A percentile compares a stretch with the other conserved stretches of the same genome.
Conservation (phyloP, 2,329 filamentous ascomycete species). For the Aspergillus tanneri region DNA sequence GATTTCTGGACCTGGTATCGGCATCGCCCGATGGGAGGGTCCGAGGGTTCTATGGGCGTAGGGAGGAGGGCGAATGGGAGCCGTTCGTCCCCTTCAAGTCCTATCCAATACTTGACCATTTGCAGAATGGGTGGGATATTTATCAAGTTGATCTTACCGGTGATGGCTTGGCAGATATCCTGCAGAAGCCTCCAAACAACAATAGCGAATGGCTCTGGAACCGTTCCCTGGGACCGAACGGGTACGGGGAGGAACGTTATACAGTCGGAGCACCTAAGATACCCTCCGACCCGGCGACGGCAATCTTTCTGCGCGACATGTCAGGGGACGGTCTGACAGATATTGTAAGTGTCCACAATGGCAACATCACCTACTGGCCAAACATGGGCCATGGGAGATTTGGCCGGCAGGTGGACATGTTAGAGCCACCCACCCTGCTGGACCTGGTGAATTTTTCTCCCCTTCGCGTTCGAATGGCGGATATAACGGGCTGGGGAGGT, state of each 20-base stretch:
- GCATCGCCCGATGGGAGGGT: too few relatives aligned
- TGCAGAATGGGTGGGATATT: neutral
- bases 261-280: neutral
- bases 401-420: neutral
- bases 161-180: neutral
- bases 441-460: neutral
- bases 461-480: neutral
- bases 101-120: neutral
- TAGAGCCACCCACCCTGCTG: neutral
- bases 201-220: neutral
- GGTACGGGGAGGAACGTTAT: neutral
- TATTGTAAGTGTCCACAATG: neutral
- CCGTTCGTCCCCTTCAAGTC: too few relatives aligned
- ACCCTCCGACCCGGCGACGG: neutral
- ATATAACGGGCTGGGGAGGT: neutral
- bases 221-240: neutral
- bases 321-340: conserved; percentile 3
- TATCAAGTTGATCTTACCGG: neutral
- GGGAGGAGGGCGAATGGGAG: too few relatives aligned
- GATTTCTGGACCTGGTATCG: too few relatives aligned
- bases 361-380: conserved; percentile 1
- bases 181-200: neutral
- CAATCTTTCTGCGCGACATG: conserved; percentile 1
- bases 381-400: conserved; percentile 4
- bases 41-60: too few relatives aligned